Percentiles rank a stretch among this genome's conserved stretches.
Evolutionary conservation across 768 basidiomycete species (phyloP).

Genomic region (Leccinum subgranulosum): DNA sequence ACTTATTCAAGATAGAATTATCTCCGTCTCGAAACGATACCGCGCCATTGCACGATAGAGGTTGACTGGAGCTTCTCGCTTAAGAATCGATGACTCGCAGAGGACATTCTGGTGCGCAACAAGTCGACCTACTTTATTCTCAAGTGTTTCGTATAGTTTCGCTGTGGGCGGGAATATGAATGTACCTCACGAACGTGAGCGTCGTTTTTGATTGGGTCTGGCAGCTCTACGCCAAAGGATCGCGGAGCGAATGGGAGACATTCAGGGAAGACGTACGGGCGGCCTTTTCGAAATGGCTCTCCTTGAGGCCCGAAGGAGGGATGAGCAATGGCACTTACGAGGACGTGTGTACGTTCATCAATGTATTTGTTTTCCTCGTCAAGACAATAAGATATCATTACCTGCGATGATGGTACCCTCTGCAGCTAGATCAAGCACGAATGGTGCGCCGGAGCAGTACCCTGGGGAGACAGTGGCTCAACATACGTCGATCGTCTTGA

Average conservation of each 20-base stretch:
- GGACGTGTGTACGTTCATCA: background rate
- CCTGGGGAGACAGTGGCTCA: constrained; percentile 28
- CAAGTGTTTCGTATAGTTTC: constrained; percentile 17
- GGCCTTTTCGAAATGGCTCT: constrained; percentile 49
- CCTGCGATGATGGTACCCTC: constrained; percentile 45
- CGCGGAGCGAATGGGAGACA: background rate
- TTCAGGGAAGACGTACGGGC: constrained; percentile 34
- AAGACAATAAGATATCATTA: constrained; percentile 11
- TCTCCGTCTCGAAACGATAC: no score
- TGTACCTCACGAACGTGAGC: constrained; percentile 20
- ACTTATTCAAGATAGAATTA: constrained; percentile 30
- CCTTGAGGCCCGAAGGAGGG: constrained; percentile 48
- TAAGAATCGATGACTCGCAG: no score
- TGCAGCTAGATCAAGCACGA: constrained; percentile 42
- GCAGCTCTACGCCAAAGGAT: background rate
- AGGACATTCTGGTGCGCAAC: no score
- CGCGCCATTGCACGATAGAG: no score
- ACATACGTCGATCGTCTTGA: background rate
- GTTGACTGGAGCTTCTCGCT: no score
- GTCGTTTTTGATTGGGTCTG: no score
- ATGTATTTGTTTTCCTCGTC: background rate
- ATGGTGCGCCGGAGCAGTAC: constrained; percentile 56
- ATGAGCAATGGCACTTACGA: constrained; percentile 47
- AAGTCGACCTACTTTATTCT: constrained; percentile 18
- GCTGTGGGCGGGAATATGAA: constrained; percentile 15